Base-by-base conservation (phyloP, 805 yeast genomes). In the Metschnikowia cerradonensis region DNA sequence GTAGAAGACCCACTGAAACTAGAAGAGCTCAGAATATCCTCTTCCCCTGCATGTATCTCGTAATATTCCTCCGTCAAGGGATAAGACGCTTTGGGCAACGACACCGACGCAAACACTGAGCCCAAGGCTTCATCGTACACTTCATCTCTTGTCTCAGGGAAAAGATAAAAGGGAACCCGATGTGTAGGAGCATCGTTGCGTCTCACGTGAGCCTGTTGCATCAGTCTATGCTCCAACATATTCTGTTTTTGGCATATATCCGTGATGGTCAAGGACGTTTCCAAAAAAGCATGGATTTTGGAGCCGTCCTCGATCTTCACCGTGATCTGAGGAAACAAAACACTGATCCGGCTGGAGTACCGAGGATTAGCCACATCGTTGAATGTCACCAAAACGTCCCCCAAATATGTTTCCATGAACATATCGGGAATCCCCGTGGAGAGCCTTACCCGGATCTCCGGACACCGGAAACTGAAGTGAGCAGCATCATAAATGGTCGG, bases 171-270 rank as follows among this genome's bases (percentile, higher is more conserved):
- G 0, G 94, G 84, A 19, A 83, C 72, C 49, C 99, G 69, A 57
- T 89, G 94, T 54, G 82, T 90, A 0, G 96, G 90, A 0, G 88
- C 86, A 72, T 94, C 99, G 59, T 89, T 87, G 6, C 71, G 56
- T 17, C 79, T 68, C 1, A 91, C 67, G 64, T 88, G 96, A 2
- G 73, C 71, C 47, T 83, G 83, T 63, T 91, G 97, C 17, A 68
- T 60, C 8, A 62, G 60, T 47, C 81, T 67, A 40, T 79, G 77
- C 11, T 75, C 74, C 0, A 63, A 64, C 54, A 76, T 77, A 52
- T 80, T 71, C 11, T 70, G 66, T 49, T 79, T 80, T 51, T 80
- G 83, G 20, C 76, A 69, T 55, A 90, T 84, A 52, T 83, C 77
- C 2, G 90, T 80, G 14, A 84, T 55, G 13, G 72, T 68, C 1